Percentiles rank a stretch among this genome's conserved stretches.
Evolutionary conservation across 495 filamentous ascomycete genomes (phyloP).

Genomic region (Diplogelasinospora grovesii): DNA sequence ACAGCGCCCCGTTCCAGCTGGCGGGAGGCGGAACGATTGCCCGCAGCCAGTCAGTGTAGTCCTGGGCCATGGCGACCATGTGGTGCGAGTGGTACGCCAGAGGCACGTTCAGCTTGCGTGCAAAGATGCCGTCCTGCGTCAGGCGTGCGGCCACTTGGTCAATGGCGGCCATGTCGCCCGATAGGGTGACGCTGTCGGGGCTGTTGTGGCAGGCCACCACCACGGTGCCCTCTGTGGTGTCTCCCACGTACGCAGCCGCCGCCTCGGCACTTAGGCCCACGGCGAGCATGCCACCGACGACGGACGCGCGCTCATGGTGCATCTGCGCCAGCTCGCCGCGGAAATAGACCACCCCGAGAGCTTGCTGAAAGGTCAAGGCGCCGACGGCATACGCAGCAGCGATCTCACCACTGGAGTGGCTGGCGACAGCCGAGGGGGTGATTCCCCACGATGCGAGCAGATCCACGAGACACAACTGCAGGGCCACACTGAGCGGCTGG

Average conservation of each 20-base stretch:
- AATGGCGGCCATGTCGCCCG: constrained; percentile 31
- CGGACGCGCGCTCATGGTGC: not conserved
- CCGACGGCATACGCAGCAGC: constrained; percentile 37
- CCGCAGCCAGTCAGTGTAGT: not conserved
- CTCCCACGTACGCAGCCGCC: constrained; percentile 12
- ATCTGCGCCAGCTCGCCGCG: constrained; percentile 21
- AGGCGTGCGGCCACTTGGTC: constrained; percentile 12
- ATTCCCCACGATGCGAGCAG: constrained; percentile 43
- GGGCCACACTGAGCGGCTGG: constrained; percentile 39
- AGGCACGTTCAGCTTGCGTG: constrained; percentile 21
- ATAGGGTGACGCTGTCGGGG: constrained; percentile 35
- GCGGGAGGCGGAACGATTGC: not conserved
- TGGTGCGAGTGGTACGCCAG: constrained; percentile 37
- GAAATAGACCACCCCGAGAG: constrained; percentile 41
- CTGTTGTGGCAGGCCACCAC: constrained; percentile 40
- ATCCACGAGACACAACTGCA: constrained; percentile 47
- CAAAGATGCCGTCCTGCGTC: constrained; percentile 5
- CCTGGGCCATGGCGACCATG: constrained; percentile 6
- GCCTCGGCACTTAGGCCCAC: constrained; percentile 1
- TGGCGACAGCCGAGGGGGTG: constrained; percentile 40
- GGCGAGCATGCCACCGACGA: constrained; percentile 33
- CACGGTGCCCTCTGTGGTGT: constrained; percentile 19
- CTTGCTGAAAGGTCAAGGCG: constrained; percentile 31
- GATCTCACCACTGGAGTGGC: constrained; percentile 60
- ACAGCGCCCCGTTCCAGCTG: not conserved